Evolutionary conservation across 345 rosid genomes (phyloP), one percentile per base, ranked within the genome.

Genomic region (Citrus unshiu): DNA sequence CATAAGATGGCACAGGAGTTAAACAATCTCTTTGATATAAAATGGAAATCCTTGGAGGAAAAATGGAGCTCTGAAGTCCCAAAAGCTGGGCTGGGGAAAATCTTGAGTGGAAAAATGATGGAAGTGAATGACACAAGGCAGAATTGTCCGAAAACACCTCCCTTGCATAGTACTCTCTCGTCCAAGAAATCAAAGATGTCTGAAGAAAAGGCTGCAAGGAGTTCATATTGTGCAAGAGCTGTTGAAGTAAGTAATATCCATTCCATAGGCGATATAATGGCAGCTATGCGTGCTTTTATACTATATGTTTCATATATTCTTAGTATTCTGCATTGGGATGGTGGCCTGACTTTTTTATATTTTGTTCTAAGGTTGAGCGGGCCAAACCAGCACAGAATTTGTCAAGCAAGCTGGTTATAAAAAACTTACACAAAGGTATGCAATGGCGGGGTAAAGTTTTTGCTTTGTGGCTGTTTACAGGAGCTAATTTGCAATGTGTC

Each of bases 1-100:
- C 94, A 92, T 74, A 43, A 34, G 57, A 68, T 85, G 85, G 98
- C 98, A 2, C 76, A 54, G 80, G 80, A 79, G 67, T 82, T 93
- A 51, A 81, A 72, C 65, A 77, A 78, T 68, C 7, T 80, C 19
- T 95, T 95, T 83, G 94, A 90, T 85, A 81, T 9, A 2, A 88
- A 78, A 79, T 95, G 97, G 98, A 87, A 87, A 84, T 70, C 83
- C 19, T 80, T 95, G 29, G 87, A 72, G 86, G 92, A 80, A 68
- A 92, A 84, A 61, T 89, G 85, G 85, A 70, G 75, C 71, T 39
- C 10, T 40, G 87, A 80, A 21, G 73, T 59, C 19, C 34, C 79
- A 0, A 78, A 61, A 43, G 73, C 22, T 82, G 88, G 59, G 37
- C 66, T 61, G 66, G 87, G 79, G 13, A 72, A 76, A 51, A 22